Conservation (phyloP, 306 rosid species). For the Sindora glabra region DNA sequence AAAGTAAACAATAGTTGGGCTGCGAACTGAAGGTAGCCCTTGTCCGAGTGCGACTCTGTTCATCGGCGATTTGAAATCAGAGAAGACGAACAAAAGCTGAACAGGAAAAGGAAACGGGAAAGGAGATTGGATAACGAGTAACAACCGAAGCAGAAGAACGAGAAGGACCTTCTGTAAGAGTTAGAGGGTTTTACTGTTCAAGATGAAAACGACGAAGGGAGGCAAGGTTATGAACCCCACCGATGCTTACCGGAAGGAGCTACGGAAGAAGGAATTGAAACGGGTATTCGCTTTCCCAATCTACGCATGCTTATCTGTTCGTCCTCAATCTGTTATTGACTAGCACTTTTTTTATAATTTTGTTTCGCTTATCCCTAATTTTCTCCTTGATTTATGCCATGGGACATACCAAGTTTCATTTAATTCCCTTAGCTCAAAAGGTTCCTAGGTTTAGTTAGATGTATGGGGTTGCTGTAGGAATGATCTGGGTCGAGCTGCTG, state of each 20-base stretch:
- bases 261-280: conserved; percentile 91
- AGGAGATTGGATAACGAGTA: neutral
- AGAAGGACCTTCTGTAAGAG: neutral
- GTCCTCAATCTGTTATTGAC: neutral
- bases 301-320: neutral
- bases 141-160: neutral
- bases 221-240: conserved; percentile 98
- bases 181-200: conserved; percentile 15
- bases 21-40: neutral
- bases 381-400: conserved; percentile 1
- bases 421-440: no score
- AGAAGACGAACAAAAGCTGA: neutral
- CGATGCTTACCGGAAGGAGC: conserved; percentile 92
- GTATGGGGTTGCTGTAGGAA: no score
- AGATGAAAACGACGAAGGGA: conserved; percentile 93
- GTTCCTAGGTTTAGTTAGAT: no score
- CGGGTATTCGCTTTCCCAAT: conserved; percentile 42
- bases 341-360: neutral
- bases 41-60: no score
- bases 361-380: neutral
- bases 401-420: no score
- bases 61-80: neutral
- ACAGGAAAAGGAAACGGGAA: neutral
- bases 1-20: no score
- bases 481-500: no score